A percentile compares a stretch with the other conserved stretches of the same genome.
These are phyloP conservation scores for Citrullus colocynthis DNA, from an alignment of 306 rosid genomes.

Conservation along the genomic window DNA sequence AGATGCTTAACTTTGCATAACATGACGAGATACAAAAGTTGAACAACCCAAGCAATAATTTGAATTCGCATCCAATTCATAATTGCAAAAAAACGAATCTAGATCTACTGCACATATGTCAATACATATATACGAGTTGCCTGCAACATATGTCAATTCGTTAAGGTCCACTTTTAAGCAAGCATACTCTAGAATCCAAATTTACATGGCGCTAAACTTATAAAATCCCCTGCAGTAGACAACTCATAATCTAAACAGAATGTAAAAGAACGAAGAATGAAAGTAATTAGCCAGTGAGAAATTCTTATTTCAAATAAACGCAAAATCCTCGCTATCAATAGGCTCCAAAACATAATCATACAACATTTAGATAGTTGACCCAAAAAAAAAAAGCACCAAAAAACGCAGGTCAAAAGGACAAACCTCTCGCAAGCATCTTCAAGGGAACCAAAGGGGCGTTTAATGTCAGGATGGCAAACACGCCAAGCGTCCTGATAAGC, in stretches of 20 bases:
- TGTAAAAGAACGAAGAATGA: background rate
- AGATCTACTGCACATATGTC: background rate
- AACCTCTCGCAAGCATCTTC: constrained; percentile 94
- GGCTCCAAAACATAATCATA: background rate
- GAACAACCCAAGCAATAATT: background rate
- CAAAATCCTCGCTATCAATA: background rate
- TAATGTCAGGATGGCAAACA: constrained; percentile 81
- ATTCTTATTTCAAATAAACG: background rate
- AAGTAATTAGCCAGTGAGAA: background rate
- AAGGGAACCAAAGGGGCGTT: constrained; percentile 80
- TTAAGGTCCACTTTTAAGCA: background rate
- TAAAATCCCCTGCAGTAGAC: background rate
- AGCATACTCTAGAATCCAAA: background rate
- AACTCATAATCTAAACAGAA: background rate
- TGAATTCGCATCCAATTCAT: background rate
- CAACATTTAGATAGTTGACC: background rate
- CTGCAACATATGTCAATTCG: background rate
- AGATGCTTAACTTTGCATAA: background rate
- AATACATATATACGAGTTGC: background rate
- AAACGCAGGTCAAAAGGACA: background rate
- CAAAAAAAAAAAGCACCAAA: background rate
- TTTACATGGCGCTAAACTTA: background rate
- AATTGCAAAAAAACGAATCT: background rate
- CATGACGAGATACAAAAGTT: background rate
- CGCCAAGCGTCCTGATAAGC: constrained; percentile 98